These are phyloP conservation scores for Aspergillus quadrilineatus DNA, from an alignment of 2,329 filamentous ascomycete genomes.

Conservation along the genomic window DNA sequence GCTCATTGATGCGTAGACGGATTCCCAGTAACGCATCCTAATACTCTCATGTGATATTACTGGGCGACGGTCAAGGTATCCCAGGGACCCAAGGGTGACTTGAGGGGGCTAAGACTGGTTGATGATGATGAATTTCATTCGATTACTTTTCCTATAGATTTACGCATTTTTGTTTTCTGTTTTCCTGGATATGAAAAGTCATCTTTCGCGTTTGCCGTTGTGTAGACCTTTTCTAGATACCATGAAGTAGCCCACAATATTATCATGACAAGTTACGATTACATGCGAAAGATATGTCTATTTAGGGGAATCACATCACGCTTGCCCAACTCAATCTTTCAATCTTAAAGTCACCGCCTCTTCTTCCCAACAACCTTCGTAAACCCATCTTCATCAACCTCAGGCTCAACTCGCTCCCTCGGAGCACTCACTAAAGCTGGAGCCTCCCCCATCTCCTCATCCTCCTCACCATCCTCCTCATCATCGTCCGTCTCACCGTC, in stretches of 20 bases:
- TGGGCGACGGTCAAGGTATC: not conserved
- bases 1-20: slow-evolving; percentile 54
- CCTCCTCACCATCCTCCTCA: slow-evolving; percentile 54
- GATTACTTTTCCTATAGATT: slow-evolving; percentile 27
- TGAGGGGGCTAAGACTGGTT: slow-evolving; percentile 24
- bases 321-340: not conserved
- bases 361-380: slow-evolving; percentile 71
- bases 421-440: slow-evolving; percentile 57
- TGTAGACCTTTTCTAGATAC: not conserved
- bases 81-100: not conserved
- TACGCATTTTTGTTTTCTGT: slow-evolving; percentile 17
- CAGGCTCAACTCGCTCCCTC: slow-evolving; percentile 65
- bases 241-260: slow-evolving; percentile 1
- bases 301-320: slow-evolving; percentile 10
- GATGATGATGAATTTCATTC: slow-evolving; percentile 35
- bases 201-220: slow-evolving; percentile 10
- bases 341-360: slow-evolving; percentile 45
- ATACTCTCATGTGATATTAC: not conserved
- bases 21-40: slow-evolving; percentile 10
- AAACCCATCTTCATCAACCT: slow-evolving; percentile 80
- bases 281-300: slow-evolving; percentile 15
- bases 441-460: slow-evolving; percentile 68
- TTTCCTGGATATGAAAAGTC: slow-evolving; percentile 23
- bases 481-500: slow-evolving; percentile 60
- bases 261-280: slow-evolving; percentile 5